phyloP scores from a whole-genome alignment of 2,329 filamentous ascomycete genomes.

The Sporothrix schenckii region DNA sequence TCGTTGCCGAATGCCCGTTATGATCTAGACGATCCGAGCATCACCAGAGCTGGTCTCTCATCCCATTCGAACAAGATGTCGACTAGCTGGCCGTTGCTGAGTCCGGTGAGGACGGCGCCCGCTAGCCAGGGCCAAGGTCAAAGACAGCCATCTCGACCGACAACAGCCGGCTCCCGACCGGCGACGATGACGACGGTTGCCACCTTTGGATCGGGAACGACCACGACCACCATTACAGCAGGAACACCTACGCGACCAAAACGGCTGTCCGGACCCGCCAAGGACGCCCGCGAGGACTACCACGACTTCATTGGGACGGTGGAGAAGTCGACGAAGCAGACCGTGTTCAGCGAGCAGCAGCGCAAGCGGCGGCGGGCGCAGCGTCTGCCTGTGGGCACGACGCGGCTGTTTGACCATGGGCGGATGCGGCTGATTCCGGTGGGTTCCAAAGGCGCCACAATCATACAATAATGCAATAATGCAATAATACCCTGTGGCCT shows the following conservation, averaged over 20 bases:
- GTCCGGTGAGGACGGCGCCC: conserved; percentile 13
- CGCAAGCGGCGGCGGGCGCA: background rate
- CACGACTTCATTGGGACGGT: conserved; percentile 33
- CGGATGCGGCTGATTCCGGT: conserved; percentile 30
- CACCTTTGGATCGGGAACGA: background rate
- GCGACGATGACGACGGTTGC: background rate
- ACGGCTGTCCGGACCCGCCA: conserved; percentile 1
- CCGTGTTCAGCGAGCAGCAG: conserved; percentile 12
- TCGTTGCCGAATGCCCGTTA: conserved; percentile 6
- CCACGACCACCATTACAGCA: background rate
- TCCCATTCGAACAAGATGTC: background rate
- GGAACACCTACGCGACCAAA: background rate
- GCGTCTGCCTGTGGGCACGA: conserved; percentile 33
- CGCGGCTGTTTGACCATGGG: conserved; percentile 32
- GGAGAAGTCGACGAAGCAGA: conserved; percentile 17
- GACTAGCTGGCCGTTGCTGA: conserved; percentile 29
- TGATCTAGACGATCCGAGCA: conserved; percentile 20
- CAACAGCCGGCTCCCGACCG: background rate
- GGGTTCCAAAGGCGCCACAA: background rate
- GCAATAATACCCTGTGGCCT: too few species aligned
- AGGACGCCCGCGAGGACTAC: conserved; percentile 31
- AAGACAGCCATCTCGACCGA: background rate
- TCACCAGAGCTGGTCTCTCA: background rate
- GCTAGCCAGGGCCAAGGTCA: background rate
- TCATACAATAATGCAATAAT: too few species aligned